Evolutionary conservation across 2,329 filamentous ascomycete genomes (phyloP), one percentile per base, ranked within the genome.

Genomic region (Sarocladium kiliense): DNA sequence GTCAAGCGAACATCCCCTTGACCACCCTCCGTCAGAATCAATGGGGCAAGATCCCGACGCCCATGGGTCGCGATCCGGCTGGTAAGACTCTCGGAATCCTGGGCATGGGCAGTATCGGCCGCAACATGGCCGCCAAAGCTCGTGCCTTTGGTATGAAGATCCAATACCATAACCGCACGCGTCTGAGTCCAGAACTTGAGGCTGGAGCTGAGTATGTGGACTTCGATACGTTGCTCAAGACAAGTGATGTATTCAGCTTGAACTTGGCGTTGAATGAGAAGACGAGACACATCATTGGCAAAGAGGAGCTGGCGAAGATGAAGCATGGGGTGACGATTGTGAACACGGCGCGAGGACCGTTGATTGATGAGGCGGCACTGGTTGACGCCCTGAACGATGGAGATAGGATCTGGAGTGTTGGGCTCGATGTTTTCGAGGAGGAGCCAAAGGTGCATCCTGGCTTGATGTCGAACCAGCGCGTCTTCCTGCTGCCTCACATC

Each of bases 321-420:
- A 90, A 89, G 70, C 74, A 78, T 53, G 85, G 85, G 7, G 79
- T 87, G 2, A 78, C 87, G 2, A 77, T 90, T 19, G 77, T 89
- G 59, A 90, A 89, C 67, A 89, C 87, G 2, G 87, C 87, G 1
- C 78, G 86, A 7, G 86, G 86, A 1, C 84, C 85, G n/a, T 80
- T 89, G 26, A 85, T 90, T 57, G 83, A 90, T 57, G 87, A 89
- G 68, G 83, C 74, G 2, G 87, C 86, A 0, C 77, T 90, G 10
- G 86, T 88, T 1, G 73, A 81, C 51, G 86, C 86, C 0, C 72
- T 90, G 1, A 75, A 87, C 47, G 78, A 72, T 27, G 86, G 86
- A 0, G 79, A 83, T 56, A 60, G 64, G n/a, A 81, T 90, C 5
- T 78, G 77, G 53, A 85, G 81, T 0, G 81, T 74, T 2, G 87